Evolutionary conservation across 768 basidiomycete genomes (phyloP).

Genomic region (Boletus barrowsii): DNA sequence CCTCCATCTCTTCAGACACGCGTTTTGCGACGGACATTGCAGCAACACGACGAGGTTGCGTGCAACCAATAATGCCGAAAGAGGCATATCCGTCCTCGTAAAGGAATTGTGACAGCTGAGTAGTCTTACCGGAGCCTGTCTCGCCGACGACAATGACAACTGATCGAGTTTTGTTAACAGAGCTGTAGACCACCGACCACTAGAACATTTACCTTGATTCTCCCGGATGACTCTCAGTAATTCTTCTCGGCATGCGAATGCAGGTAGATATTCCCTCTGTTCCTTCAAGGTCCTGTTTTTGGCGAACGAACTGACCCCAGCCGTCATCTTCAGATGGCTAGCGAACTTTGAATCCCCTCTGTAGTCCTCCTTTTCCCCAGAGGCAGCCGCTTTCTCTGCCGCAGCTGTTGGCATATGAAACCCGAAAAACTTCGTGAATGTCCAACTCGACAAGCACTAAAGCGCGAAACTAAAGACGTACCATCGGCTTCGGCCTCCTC

Average conservation of each 20-base stretch:
- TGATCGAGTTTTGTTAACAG: slow-evolving; percentile 28
- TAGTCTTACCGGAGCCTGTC: slow-evolving; percentile 99
- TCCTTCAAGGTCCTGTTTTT: slow-evolving; percentile 82
- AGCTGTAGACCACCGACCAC: background rate
- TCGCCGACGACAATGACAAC: slow-evolving; percentile 97
- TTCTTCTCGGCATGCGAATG: slow-evolving; percentile 95
- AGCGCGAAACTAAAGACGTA: slow-evolving; percentile 40
- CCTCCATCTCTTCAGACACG: slow-evolving; percentile 99
- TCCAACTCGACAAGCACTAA: slow-evolving; percentile 51
- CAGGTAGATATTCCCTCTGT: slow-evolving; percentile 94
- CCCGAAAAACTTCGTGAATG: slow-evolving; percentile 70
- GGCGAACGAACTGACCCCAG: slow-evolving; percentile 80
- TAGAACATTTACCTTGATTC: slow-evolving; percentile 72
- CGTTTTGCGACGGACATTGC: slow-evolving; percentile 99
- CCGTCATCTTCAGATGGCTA: slow-evolving; percentile 78
- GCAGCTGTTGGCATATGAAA: slow-evolving; percentile 44
- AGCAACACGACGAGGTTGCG: slow-evolving; percentile 96
- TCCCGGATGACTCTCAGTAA: slow-evolving; percentile 85
- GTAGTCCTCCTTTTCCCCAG: slow-evolving; percentile 63
- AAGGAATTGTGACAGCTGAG: slow-evolving; percentile 91
- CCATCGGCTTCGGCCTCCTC: slow-evolving; percentile 91
- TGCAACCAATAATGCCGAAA: slow-evolving; percentile 91
- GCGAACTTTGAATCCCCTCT: slow-evolving; percentile 97
- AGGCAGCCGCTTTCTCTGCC: slow-evolving; percentile 46
- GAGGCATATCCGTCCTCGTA: slow-evolving; percentile 96